Evolutionary conservation across 345 rosid species (phyloP), one percentile per base, ranked within the genome.

Genomic region (Psidium guajava): DNA sequence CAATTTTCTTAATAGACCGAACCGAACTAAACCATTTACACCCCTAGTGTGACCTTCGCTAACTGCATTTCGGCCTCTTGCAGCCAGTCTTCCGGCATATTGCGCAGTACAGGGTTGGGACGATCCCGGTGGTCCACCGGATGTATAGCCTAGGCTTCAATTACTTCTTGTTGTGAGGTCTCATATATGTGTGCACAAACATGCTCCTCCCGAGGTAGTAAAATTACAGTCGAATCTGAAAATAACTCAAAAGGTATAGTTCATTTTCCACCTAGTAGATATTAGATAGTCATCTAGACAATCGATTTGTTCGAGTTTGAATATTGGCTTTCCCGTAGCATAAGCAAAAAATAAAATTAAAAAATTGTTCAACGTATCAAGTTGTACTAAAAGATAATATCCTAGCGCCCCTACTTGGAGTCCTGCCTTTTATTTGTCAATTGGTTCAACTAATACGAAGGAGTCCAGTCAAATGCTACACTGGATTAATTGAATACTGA

Each of bases 61-160:
- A 92, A 84, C 95, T 87, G 83, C 98, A 94, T 86, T 94, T 94
- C 49, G 98, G 93, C 84, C 94, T 94, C 84, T 94, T 96, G 84
- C 97, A 94, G 87, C 97, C 97, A 1, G 87, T 93, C 59, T 94
- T 92, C 87, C 92, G 93, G 69, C 92, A 86, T 64, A 94, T 94
- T 73, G 98, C 96, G 20, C 91, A 88, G 15, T 94, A 94, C 85
- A 92, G 86, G 85, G 93, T 95, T 36, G 98, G 98, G 20, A 59
- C 92, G 81, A 92, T 94, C 61, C 98, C 98, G 20, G 96, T 93
- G 53, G 84, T 85, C 42, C 93, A 94, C 90, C 89, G 96, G 92
- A 93, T 95, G 97, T 91, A 75, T 12, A 32, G 24, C 49, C 42
- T 40, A 69, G 22, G 42, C 12, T 5, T 50, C 2, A 53, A 16